Evolutionary conservation across 768 basidiomycete species (phyloP), one percentile per base, ranked within the genome.

Genomic region (Agaricus subrufescens): DNA sequence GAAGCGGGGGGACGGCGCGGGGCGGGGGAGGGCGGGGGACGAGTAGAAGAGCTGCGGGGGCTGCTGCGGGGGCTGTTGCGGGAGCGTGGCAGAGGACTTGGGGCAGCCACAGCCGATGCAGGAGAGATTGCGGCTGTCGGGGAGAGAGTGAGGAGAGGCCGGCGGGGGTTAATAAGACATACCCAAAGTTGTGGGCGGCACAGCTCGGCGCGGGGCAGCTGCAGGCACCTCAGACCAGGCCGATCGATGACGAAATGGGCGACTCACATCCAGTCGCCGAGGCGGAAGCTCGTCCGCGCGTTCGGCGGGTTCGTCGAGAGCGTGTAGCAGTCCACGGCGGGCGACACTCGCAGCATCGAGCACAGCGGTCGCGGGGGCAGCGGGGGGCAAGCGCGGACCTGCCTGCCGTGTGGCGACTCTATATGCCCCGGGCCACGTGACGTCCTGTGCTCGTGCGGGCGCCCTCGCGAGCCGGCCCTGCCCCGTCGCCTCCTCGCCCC

Each of bases 121-220:
- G 30, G 79, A 71, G 46, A 85, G 63, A 68, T 92, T 92, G 58
- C 90, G 88, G 59, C 89, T 91, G 69, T 73, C 75, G 53, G 77
- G 64, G 58, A 78, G 55, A 51, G 46, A 27, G 50, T 37, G 39
- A 61, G 57, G 46, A 56, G 49, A 59, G 40, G 45, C 29, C 57
- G 61, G 37, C 37, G 47, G 30, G 45, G 52, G 48, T 47, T 50
- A 58, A 52, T 54, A 26, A 52, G 52, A 61, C 58, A 63, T 60
- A 90, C 89, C 86, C 86, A 76, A 91, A 92, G 73, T 92, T 92
- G 68, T 91, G 88, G 12, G 87, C 89, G 63, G 82, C 85, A 67
- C 90, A 92, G 46, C 78, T 82, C 61, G 81, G 75, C 54, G 81
- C 79, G 54, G 72, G 73, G 66, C 89, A 91, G 74, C 89, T 89